A percentile compares a stretch with the other conserved stretches of the same genome.
These are phyloP conservation scores for Panicum virgatum DNA, from an alignment of 202 grass and related monocot genomes.

Conservation along the genomic window DNA sequence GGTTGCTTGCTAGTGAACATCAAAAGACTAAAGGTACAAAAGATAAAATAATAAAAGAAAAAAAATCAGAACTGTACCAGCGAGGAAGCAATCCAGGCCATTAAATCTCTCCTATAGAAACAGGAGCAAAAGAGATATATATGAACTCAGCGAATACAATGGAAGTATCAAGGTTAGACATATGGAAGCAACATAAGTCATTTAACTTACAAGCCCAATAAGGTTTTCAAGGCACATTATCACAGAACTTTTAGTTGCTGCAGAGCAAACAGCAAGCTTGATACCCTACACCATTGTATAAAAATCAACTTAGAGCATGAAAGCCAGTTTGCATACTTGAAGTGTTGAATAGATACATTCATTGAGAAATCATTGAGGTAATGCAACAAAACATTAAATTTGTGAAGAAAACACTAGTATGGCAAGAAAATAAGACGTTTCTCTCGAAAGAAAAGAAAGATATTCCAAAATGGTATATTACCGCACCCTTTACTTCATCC, in stretches of 20 bases:
- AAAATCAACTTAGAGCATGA: constrained; percentile 11
- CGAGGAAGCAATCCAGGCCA: constrained; percentile 92
- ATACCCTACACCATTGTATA: constrained; percentile 68
- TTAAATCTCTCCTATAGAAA: constrained; percentile 76
- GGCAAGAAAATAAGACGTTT: background rate
- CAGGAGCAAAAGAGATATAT: constrained; percentile 8
- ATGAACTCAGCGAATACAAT: constrained; percentile 12
- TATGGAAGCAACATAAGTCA: constrained; percentile 29
- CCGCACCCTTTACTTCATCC: constrained; percentile 95
- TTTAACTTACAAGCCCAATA: constrained; percentile 83
- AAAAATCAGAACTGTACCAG: constrained; percentile 51
- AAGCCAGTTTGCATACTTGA: background rate
- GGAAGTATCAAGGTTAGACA: background rate
- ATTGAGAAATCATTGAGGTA: constrained; percentile 30
- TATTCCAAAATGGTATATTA: constrained; percentile 61
- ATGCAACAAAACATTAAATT: background rate
- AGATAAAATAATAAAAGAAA: background rate
- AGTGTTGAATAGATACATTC: background rate
- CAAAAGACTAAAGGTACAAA: no score
- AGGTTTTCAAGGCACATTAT: constrained; percentile 85
- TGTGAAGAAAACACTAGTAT: background rate
- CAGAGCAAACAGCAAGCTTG: constrained; percentile 97
- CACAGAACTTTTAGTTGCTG: constrained; percentile 98
- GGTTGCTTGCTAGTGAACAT: no score
- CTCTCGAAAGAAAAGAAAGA: background rate